A percentile compares a stretch with the other conserved stretches of the same genome.
Conservation (phyloP, 108 stramenopile genomes). For the Hondaea fermentalgiana region DNA sequence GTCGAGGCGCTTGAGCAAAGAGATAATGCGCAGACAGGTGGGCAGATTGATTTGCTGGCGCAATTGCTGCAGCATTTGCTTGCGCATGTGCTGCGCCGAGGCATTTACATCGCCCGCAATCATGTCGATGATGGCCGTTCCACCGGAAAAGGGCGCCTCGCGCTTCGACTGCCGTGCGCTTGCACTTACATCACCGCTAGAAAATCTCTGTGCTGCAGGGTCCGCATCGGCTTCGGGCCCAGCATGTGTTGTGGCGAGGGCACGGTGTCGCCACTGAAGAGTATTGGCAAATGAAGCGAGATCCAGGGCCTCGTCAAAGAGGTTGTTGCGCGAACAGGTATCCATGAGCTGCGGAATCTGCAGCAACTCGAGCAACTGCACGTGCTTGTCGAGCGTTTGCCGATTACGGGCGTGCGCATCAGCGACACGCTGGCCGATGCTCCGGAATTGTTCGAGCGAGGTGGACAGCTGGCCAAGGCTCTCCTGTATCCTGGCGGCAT, state of each 20-base stretch:
- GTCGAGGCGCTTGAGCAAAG: neutral
- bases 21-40: neutral
- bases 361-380: constrained; percentile 24
- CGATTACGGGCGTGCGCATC: neutral
- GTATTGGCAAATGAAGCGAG: neutral
- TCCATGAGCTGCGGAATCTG: constrained; percentile 35
- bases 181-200: neutral
- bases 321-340: constrained; percentile 12
- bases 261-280: neutral
- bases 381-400: neutral
- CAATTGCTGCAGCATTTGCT: neutral
- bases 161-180: neutral
- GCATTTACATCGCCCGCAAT: neutral
- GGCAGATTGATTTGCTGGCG: neutral
- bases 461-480: neutral
- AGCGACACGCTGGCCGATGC: neutral
- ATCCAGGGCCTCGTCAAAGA: constrained; percentile 30
- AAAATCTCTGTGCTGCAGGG: neutral
- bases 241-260: neutral
- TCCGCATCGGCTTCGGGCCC: neutral
- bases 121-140: neutral
- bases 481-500: neutral
- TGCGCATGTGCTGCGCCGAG: neutral
- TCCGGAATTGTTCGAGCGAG: neutral
- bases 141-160: neutral